Base-by-base conservation (phyloP, 2,329 filamentous ascomycete species). In the Fusarium chuoi region DNA sequence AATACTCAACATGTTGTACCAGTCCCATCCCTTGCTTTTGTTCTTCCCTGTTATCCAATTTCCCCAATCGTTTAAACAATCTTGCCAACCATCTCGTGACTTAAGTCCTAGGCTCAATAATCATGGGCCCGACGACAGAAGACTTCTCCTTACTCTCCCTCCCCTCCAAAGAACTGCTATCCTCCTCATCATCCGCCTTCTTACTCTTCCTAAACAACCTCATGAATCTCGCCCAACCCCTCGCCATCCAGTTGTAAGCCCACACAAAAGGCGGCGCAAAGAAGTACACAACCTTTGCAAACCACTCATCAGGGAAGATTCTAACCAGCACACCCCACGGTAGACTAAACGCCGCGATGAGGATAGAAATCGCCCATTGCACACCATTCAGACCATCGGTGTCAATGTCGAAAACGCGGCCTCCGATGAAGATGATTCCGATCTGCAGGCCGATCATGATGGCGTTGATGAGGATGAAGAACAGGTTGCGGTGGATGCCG, bases 381-480 rank as follows among this genome's bases (percentile, higher is more conserved):
- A 87, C 84, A 18, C 89, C 89, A n/a, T 91, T 91, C 70, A 98
- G 87, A 10, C 83, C 87, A 2, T 86, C 84, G 0, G 80, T 70
- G 2, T 87, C 87, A 68, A 97, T 94, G 44, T 89, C 89, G 85
- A 98, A 97, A 1, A 95, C 94, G 6, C 86, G 84, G 33, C 94
- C 93, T 69, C 96, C 96, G 52, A 98, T 89, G 77, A 94, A 96
- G 78, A 98, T 89, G 80, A 98, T 98, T 82, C 98, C 88, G 28
- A 96, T 85, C 81, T 98, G 96, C 14, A 94, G 94, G 70, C 90
- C 95, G 73, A 96, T 90, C 93, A 98, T 98, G 81, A 97, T 87
- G 68, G 87, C 78, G 83, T 95, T 95, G 83, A 98, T 98, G 44
- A 84, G 89, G 42, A 97, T 89, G 85, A 98, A 98, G 87, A 97